Evolutionary conservation across 805 yeast species (phyloP).

Genomic region (Candida krabiensis): DNA sequence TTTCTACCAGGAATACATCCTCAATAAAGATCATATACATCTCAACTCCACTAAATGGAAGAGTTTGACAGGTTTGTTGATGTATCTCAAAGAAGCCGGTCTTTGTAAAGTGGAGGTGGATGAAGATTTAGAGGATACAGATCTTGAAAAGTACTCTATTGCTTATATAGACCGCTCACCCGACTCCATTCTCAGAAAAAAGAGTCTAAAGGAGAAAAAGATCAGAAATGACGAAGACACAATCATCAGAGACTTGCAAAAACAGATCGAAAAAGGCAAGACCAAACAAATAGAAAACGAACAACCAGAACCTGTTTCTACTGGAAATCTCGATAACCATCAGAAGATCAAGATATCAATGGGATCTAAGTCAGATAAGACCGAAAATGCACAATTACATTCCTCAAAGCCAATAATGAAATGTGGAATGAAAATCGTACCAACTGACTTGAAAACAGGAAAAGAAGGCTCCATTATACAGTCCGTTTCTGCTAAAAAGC

Average conservation of each 20-base stretch:
- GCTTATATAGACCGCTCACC: constrained; percentile 56
- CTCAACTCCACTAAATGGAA: constrained; percentile 87
- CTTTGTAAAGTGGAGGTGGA: constrained; percentile 49
- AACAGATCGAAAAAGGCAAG: constrained; percentile 53
- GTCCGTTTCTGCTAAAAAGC: constrained; percentile 6
- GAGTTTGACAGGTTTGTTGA: constrained; percentile 66
- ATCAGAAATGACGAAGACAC: constrained; percentile 47
- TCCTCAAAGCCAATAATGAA: constrained; percentile 25
- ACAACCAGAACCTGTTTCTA: neutral
- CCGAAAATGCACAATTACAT: neutral
- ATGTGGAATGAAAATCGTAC: constrained; percentile 30
- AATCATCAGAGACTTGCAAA: constrained; percentile 41
- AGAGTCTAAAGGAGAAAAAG: constrained; percentile 37
- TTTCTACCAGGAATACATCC: constrained; percentile 87
- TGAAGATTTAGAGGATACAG: constrained; percentile 34
- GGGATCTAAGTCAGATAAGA: constrained; percentile 1
- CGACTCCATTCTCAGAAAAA: constrained; percentile 43
- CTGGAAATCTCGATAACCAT: constrained; percentile 10
- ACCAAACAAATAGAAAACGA: constrained; percentile 12
- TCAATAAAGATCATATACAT: constrained; percentile 81
- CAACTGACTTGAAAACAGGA: constrained; percentile 20
- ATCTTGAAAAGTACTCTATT: constrained; percentile 37
- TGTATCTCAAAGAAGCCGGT: constrained; percentile 56
- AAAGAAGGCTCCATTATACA: constrained; percentile 16
- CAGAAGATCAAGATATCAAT: constrained; percentile 22